A percentile compares a stretch with the other conserved stretches of the same genome.
Conservation (phyloP, 371 early-diverging fungal genomes). For the Haplosporangium sp. region DNA sequence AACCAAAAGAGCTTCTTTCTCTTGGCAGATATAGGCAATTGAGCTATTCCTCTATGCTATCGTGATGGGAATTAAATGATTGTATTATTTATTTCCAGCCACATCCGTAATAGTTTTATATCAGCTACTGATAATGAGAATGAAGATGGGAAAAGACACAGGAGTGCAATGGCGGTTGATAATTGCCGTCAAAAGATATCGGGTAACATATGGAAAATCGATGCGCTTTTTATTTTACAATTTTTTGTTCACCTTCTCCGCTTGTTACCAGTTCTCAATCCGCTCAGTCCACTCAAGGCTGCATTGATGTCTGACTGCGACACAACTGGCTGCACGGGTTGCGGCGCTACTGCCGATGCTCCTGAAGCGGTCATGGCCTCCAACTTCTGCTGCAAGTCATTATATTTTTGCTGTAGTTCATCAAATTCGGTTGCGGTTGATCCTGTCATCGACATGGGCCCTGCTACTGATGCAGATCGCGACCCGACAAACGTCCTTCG, state of each 20-base stretch:
- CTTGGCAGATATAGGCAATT: too few species aligned
- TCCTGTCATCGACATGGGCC: conserved; percentile 1
- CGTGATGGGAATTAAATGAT: too few species aligned
- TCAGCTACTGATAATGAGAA: too few species aligned
- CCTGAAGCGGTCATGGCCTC: conserved; percentile 21
- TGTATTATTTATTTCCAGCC: too few species aligned
- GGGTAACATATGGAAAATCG: too few species aligned
- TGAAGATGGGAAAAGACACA: too few species aligned
- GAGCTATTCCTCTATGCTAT: too few species aligned
- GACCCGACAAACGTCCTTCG: conserved; percentile 17
- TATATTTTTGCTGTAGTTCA: conserved; percentile 33
- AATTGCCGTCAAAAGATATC: too few species aligned
- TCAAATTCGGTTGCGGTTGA: conserved; percentile 11
- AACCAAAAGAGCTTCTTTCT: too few species aligned
- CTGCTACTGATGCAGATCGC: conserved; percentile 4
- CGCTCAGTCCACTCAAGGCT: conserved; percentile 50
- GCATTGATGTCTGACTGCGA: conserved; percentile 42
- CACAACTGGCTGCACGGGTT: conserved; percentile 24
- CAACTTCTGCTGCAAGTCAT: conserved; percentile 37
- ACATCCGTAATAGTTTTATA: too few species aligned
- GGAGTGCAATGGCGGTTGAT: too few species aligned
- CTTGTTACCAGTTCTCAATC: conserved; percentile 39
- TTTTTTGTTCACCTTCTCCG: conserved; percentile 12
- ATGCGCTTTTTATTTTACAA: conserved; percentile 10
- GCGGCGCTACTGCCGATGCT: conserved; percentile 9